These are phyloP conservation scores for Fusarium sarcochroum DNA, from an alignment of 2,329 filamentous ascomycete species.

Conservation along the genomic window DNA sequence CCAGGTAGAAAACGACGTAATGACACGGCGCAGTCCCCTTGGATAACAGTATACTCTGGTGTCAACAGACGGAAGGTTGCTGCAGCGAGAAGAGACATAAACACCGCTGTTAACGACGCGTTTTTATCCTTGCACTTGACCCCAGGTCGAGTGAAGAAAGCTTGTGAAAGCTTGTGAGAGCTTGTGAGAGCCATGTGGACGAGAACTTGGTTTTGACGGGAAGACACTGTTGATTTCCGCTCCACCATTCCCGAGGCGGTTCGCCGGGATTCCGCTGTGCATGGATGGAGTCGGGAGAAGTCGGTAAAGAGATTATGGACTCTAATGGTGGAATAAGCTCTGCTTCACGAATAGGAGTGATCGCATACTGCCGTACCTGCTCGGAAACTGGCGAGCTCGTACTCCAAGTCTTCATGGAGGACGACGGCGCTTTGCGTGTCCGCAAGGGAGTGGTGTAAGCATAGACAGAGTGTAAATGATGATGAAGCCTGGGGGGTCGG, in stretches of 20 bases:
- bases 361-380: background rate
- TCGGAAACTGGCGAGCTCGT: background rate
- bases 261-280: background rate
- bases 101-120: background rate
- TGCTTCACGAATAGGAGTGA: background rate
- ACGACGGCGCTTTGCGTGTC: background rate
- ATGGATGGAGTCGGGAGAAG: background rate
- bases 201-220: background rate
- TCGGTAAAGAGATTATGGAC: background rate
- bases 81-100: background rate
- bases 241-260: background rate
- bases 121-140: background rate
- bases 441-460: background rate
- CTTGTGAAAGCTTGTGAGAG: background rate
- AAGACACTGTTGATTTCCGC: background rate
- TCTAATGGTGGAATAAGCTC: background rate
- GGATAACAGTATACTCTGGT: conserved; percentile 1
- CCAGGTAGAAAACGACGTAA: conserved; percentile 11
- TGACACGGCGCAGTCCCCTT: conserved; percentile 25
- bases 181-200: background rate
- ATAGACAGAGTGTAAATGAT: background rate
- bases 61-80: conserved; percentile 14
- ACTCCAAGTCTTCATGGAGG: background rate
- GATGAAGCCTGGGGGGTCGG: background rate
- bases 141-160: background rate